phyloP scores from a whole-genome alignment of 345 rosid species.

The Eucalyptus marginata region DNA sequence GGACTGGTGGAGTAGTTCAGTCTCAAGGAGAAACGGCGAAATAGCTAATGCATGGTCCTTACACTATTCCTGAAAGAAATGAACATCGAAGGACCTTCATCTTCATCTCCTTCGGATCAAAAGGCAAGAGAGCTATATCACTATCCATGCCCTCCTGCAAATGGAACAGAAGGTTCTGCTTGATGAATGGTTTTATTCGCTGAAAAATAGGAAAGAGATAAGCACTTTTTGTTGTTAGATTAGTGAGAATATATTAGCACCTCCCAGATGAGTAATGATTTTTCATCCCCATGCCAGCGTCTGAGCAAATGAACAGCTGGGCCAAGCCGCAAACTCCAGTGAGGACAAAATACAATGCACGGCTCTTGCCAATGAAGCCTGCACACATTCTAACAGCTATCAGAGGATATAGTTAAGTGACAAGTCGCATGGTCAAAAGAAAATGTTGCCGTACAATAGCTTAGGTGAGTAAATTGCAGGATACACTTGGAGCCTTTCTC shows the following conservation, averaged over 20 bases:
- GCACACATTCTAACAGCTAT: constrained; percentile 8
- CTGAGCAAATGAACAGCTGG: constrained; percentile 67
- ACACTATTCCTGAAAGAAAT: constrained; percentile 72
- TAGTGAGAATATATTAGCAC: constrained; percentile 33
- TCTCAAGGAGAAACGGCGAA: not conserved
- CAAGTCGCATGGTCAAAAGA: not conserved
- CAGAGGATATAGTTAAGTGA: not conserved
- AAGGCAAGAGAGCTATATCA: constrained; percentile 63
- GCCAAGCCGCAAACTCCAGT: constrained; percentile 84
- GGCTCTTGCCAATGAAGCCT: constrained; percentile 85
- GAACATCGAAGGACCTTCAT: constrained; percentile 90
- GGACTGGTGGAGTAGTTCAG: not conserved
- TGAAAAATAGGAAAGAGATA: not conserved
- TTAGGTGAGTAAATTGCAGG: constrained; percentile 69
- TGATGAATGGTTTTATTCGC: not conserved
- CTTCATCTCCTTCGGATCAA: constrained; percentile 63
- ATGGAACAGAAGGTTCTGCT: not conserved
- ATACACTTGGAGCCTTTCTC: constrained; percentile 46
- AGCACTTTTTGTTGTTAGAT: constrained; percentile 73
- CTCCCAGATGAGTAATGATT: constrained; percentile 73
- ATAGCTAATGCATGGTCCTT: not conserved
- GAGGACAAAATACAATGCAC: constrained; percentile 67
- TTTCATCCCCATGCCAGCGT: constrained; percentile 64
- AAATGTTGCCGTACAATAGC: constrained; percentile 45
- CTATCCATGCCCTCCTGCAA: constrained; percentile 52